Evolutionary conservation across 2,329 filamentous ascomycete genomes (phyloP).

Genomic region (Neurospora sp.): DNA sequence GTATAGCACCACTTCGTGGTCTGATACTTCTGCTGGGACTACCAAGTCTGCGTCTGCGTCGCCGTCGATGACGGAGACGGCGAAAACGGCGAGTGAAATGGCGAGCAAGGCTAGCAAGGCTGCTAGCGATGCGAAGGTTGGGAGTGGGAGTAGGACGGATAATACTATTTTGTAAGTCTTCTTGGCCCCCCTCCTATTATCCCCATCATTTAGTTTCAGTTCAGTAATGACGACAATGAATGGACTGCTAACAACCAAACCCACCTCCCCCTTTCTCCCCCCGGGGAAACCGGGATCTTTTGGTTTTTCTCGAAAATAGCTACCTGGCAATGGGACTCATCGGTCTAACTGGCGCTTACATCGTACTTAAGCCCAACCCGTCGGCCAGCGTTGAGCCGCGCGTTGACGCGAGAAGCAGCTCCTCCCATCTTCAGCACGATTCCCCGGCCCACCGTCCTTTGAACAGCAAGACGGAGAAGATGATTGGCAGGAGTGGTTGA

Average conservation of each 20-base stretch:
- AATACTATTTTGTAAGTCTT: not conserved
- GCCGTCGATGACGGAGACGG: not conserved
- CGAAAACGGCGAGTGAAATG: not conserved
- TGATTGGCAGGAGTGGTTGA: constrained; percentile 8
- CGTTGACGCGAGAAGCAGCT: not conserved
- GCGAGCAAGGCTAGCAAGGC: too few species aligned
- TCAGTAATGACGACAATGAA: too few species aligned
- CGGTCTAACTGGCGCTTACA: not conserved
- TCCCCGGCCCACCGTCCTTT: not conserved
- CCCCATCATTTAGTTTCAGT: not conserved
- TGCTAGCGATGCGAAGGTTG: not conserved
- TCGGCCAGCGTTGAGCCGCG: not conserved
- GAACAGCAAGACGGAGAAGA: constrained; percentile 2
- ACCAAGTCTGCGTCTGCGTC: not conserved
- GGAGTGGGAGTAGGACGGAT: not conserved
- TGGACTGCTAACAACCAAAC: too few species aligned
- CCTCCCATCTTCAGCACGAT: not conserved
- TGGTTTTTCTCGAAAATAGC: not conserved
- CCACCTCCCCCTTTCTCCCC: too few species aligned
- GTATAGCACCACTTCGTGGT: constrained; percentile 8
- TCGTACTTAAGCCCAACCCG: not conserved
- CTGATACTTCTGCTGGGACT: not conserved
- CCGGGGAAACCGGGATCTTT: too few species aligned
- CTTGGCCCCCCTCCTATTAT: too few species aligned
- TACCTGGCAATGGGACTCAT: not conserved